Base-by-base conservation (phyloP, 352 stramenopile species). In the Aphanomyces cochlioides region DNA sequence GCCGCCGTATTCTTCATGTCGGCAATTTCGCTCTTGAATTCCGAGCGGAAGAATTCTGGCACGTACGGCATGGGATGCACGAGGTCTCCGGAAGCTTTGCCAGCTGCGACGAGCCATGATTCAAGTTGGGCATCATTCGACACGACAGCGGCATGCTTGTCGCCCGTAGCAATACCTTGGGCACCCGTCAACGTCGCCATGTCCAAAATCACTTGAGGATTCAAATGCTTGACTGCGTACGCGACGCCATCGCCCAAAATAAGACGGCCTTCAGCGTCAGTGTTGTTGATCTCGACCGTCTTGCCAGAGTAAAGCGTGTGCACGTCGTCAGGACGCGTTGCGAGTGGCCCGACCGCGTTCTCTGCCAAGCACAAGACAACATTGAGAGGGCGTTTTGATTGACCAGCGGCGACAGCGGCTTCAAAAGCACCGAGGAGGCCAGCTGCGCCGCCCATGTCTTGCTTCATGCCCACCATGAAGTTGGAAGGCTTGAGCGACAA, bases 1-100 rank as follows among this genome's bases (percentile, higher is more conserved):
- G 88, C 87, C 17, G 93, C 85, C n/a, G 72, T 85, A 73, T 97
- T 97, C 68, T 97, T 97, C 90, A 96, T 96, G 72, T 97, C 90
- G 3, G 90, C 89, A 10, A 96, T 28, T 8, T 78, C 60, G 61
- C 74, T 84, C 66, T 79, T 80, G 72, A 96, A 96, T 58, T 96
- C 88, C 34, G 77, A 72, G 61, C 79, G 80, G 56, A 91, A 87
- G 21, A 96, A 80, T 70, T 97, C 89, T 3, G 90, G 90, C 47
- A 73, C 75, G 75, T 95, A 97, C 5, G 90, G 75, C 28, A 97
- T 58, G 6, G 89, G 83, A 77, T 85, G 88, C n/a, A 73, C 78
- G 28, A 96, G 78, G 74, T 97, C 90, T 34, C 90, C 90, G 0
- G 78, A 87, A 37, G 56, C 40, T 56, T 85, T 77, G 21, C 90